Evolutionary conservation across 495 filamentous ascomycete genomes (phyloP).

Genomic region (Corynascus novoguineensis): DNA sequence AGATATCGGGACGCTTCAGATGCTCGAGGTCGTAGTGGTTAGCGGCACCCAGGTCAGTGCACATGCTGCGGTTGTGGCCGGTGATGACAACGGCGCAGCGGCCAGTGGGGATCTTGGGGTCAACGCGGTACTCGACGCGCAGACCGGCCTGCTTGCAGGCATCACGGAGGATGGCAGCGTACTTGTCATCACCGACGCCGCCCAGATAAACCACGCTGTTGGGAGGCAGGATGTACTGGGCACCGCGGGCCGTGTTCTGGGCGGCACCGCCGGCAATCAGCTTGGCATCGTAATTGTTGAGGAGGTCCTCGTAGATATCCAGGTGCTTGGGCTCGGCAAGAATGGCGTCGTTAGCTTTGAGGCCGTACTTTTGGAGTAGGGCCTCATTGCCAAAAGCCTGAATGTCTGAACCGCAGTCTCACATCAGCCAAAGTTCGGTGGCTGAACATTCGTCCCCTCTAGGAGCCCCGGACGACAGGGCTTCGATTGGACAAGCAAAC

Average conservation of each 20-base stretch:
- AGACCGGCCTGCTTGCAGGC: constrained; percentile 75
- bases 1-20: constrained; percentile 83
- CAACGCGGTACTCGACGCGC: constrained; percentile 87
- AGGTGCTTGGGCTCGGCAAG: constrained; percentile 88
- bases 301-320: constrained; percentile 83
- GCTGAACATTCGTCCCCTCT: background rate
- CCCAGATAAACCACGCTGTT: constrained; percentile 89
- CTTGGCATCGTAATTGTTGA: constrained; percentile 80
- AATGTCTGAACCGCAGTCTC: constrained; percentile 58
- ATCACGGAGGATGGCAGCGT: constrained; percentile 74
- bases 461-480: too few relatives aligned
- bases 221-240: constrained; percentile 87
- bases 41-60: constrained; percentile 91
- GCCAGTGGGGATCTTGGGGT: constrained; percentile 74
- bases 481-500: constrained; percentile 14
- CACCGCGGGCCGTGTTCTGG: constrained; percentile 96
- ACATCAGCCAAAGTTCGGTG: background rate
- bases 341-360: constrained; percentile 96
- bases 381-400: constrained; percentile 76
- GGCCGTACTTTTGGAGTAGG: constrained; percentile 81
- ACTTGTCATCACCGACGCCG: constrained; percentile 87
- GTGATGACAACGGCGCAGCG: constrained; percentile 96
- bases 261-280: constrained; percentile 94
- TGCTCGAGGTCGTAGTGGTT: constrained; percentile 96
- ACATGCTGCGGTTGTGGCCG: constrained; percentile 85